phyloP scores from a whole-genome alignment of 768 basidiomycete genomes.

The Panellus pusillus region DNA sequence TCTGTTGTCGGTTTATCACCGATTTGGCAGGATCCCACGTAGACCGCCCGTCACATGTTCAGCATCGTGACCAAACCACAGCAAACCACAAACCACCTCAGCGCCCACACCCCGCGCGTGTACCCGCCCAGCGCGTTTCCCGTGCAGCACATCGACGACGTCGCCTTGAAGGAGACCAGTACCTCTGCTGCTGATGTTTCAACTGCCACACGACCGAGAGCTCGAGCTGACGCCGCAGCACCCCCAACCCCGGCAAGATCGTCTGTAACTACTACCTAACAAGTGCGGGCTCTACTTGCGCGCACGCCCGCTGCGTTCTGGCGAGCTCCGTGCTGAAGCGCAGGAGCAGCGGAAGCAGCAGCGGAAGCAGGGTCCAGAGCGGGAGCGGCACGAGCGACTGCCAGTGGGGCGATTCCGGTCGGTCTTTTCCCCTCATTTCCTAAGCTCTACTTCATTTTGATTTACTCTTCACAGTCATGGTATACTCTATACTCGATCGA shows the following conservation, averaged over 20 bases:
- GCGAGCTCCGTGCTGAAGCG: constrained; percentile 85
- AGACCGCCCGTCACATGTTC: too few relatives aligned
- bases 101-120: constrained; percentile 12
- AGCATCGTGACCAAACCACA: too few relatives aligned
- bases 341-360: constrained; percentile 65
- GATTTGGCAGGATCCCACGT: too few relatives aligned
- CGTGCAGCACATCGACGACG: too few relatives aligned
- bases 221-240: constrained; percentile 87
- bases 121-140: too few relatives aligned
- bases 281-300: constrained; percentile 88
- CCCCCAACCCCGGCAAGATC: constrained; percentile 88
- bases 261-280: too few relatives aligned
- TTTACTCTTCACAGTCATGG: constrained; percentile 37
- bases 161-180: constrained; percentile 91
- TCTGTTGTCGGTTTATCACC: too few relatives aligned
- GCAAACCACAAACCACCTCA: too few relatives aligned
- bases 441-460: constrained; percentile 23
- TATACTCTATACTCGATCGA: too few relatives aligned
- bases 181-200: constrained; percentile 83
- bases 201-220: too few relatives aligned
- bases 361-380: constrained; percentile 52
- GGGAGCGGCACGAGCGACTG: constrained; percentile 70
- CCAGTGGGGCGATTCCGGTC: constrained; percentile 81
- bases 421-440: constrained; percentile 30
- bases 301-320: constrained; percentile 80